Conservation (phyloP, 2,329 filamentous ascomycete species). For the Cordyceps pruinosa region DNA sequence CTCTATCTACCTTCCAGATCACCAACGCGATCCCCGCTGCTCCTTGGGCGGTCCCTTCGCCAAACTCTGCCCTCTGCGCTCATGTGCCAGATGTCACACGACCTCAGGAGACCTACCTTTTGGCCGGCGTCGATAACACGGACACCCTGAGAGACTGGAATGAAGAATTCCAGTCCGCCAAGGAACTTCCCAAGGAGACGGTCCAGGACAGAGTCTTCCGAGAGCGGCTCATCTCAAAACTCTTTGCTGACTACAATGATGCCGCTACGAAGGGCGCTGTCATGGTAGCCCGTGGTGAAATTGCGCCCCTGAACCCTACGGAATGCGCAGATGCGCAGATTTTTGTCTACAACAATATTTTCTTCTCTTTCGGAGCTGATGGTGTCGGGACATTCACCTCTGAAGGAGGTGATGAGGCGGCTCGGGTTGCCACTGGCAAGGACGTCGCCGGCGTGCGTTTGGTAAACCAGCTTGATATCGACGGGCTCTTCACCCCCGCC, state of each 20-base stretch:
- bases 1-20: constrained; percentile 88
- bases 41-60: constrained; percentile 79
- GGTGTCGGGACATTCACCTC: constrained; percentile 95
- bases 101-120: constrained; percentile 85
- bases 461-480: constrained; percentile 95
- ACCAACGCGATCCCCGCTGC: constrained; percentile 89
- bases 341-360: constrained; percentile 99
- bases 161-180: constrained; percentile 95
- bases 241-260: constrained; percentile 97
- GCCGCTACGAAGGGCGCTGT: constrained; percentile 88
- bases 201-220: constrained; percentile 95
- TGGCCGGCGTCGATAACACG: constrained; percentile 85
- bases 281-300: constrained; percentile 84
- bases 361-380: constrained; percentile 97
- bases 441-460: constrained; percentile 90
- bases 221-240: constrained; percentile 86
- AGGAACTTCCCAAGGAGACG: constrained; percentile 86
- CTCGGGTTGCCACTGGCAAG: constrained; percentile 91
- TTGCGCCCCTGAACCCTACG: constrained; percentile 89
- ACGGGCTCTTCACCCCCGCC: constrained; percentile 87
- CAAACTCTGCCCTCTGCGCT: constrained; percentile 54
- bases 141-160: constrained; percentile 98
- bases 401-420: constrained; percentile 94
- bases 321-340: constrained; percentile 92
- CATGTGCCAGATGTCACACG: constrained; percentile 82